Evolutionary conservation across 1,284 basidiomycete genomes (phyloP).

Genomic region (Trametes versicolor): DNA sequence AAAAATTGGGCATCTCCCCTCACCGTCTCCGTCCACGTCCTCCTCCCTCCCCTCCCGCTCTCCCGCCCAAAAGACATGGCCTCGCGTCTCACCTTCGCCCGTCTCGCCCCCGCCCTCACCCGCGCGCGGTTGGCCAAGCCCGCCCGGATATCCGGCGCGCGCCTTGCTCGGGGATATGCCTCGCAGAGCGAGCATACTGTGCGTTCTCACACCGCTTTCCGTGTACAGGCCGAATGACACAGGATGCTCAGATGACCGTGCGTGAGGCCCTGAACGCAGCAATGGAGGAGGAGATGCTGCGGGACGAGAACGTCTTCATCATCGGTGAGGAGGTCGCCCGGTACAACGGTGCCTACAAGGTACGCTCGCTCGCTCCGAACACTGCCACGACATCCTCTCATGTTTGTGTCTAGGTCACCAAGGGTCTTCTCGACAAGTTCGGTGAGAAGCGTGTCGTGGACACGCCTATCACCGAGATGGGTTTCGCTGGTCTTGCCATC

Average conservation of each 20-base stretch:
- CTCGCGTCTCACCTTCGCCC: constrained; percentile 69
- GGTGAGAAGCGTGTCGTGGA: constrained; percentile 99
- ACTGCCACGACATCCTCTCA: neutral
- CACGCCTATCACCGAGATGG: constrained; percentile 98
- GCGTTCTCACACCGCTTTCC: constrained; percentile 26
- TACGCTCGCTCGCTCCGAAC: constrained; percentile 43
- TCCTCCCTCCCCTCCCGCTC: constrained; percentile 18
- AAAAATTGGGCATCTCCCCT: constrained; percentile 36
- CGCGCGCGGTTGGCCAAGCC: constrained; percentile 56
- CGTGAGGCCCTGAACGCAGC: constrained; percentile 98
- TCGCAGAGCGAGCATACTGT: constrained; percentile 71
- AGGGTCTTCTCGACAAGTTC: constrained; percentile 99
- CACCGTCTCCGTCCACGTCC: constrained; percentile 40
- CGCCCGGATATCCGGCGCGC: constrained; percentile 49
- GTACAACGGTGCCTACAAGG: constrained; percentile 99
- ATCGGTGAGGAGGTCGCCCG: constrained; percentile 99
- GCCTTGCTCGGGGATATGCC: constrained; percentile 68
- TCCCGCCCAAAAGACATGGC: constrained; percentile 59
- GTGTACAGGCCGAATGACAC: constrained; percentile 22
- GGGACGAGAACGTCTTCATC: constrained; percentile 95
- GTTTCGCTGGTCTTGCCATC: constrained; percentile 96
- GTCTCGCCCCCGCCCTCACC: constrained; percentile 67
- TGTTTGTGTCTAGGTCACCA: constrained; percentile 78
- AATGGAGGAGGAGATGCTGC: constrained; percentile 99
- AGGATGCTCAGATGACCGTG: constrained; percentile 85